phyloP scores from a whole-genome alignment of 257 asterid species.

The Plantago ovata region DNA sequence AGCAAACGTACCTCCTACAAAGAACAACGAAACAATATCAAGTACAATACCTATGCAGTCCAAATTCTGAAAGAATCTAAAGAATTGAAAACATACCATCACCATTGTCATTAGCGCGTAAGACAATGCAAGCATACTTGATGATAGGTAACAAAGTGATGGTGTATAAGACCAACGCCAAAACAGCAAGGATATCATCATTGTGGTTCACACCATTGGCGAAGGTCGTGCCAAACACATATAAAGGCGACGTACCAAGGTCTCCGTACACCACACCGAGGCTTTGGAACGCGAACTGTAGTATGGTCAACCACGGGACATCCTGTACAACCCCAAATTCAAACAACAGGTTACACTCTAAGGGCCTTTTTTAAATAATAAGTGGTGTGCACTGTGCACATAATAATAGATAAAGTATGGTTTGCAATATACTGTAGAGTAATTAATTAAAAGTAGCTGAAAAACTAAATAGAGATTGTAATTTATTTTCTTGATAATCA shows the following conservation, averaged over 20 bases:
- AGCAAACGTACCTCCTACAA: conserved; percentile 74
- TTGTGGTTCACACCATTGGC: conserved; percentile 35
- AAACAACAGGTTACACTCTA: neutral
- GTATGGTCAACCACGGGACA: conserved; percentile 29
- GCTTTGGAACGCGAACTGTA: conserved; percentile 55
- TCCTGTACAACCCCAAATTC: conserved; percentile 1
- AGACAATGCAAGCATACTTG: conserved; percentile 53
- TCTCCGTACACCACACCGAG: conserved; percentile 66
- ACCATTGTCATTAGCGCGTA: conserved; percentile 59
- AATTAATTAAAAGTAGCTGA: no score
- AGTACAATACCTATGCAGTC: no score
- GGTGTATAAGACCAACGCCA: conserved; percentile 50
- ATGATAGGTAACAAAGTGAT: conserved; percentile 45
- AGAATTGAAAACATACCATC: conserved; percentile 32
- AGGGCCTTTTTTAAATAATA: no score
- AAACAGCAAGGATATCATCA: conserved; percentile 52
- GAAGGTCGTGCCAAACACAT: conserved; percentile 44
- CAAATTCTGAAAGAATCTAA: neutral
- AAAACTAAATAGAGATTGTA: no score
- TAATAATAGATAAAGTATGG: no score
- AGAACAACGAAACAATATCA: neutral
- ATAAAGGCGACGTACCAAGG: conserved; percentile 63
- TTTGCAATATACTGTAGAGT: no score
- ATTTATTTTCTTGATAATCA: no score
- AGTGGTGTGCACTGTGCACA: no score